phyloP scores from a whole-genome alignment of 164 flowering plant species.

The Hamamelis virginiana region DNA sequence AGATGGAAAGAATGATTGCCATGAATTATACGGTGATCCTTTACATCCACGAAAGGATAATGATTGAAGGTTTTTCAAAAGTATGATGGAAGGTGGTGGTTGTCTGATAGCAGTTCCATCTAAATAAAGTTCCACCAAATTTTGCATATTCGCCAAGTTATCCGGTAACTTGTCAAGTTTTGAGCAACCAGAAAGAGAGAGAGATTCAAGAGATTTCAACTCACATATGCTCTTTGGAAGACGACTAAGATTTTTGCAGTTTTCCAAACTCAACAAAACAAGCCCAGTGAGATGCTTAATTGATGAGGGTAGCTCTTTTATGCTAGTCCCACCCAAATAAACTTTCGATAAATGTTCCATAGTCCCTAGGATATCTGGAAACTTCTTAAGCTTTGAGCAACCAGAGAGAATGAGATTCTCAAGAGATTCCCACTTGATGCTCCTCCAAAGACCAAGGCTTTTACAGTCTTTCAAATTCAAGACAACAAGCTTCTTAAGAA shows the following conservation, averaged over 20 bases:
- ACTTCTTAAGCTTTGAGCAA: constrained; percentile 15
- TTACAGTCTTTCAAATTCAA: too few relatives aligned
- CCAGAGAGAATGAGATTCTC: constrained; percentile 11
- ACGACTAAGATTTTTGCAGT: not conserved
- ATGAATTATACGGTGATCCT: not conserved
- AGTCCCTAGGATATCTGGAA: constrained; percentile 12
- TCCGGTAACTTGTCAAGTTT: constrained; percentile 14
- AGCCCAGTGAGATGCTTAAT: not conserved
- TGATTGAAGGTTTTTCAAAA: constrained; percentile 9
- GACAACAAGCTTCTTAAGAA: too few relatives aligned
- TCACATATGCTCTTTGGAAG: not conserved
- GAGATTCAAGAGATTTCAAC: not conserved
- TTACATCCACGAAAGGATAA: not conserved
- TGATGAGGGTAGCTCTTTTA: constrained; percentile 5
- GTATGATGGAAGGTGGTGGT: constrained; percentile 15
- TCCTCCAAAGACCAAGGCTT: too few relatives aligned
- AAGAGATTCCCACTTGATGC: constrained; percentile 8
- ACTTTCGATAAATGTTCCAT: constrained; percentile 5
- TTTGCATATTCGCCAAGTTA: constrained; percentile 4
- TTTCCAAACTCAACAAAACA: not conserved
- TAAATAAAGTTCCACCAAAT: constrained; percentile 17
- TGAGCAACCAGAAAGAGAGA: constrained; percentile 10
- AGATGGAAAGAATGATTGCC: not conserved
- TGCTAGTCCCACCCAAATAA: constrained; percentile 12
- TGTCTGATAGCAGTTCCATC: constrained; percentile 22